Conservation (phyloP, 805 yeast species). For the Danielozyma ontarioensis region DNA sequence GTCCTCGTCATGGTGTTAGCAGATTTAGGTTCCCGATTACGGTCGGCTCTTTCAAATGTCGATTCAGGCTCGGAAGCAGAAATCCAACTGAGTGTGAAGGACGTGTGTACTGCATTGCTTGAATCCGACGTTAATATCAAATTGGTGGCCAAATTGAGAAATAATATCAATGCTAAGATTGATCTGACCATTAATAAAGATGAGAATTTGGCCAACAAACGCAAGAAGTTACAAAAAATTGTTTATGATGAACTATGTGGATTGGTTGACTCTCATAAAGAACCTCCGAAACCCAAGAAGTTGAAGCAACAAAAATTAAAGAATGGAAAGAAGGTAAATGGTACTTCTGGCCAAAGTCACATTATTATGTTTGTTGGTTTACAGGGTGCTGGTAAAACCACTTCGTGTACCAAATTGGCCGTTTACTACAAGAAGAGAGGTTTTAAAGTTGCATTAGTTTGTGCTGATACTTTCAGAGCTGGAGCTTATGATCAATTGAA, state of each 20-base stretch:
- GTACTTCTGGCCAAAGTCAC: slow-evolving; percentile 32
- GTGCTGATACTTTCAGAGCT: slow-evolving; percentile 99
- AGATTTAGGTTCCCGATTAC: slow-evolving; percentile 39
- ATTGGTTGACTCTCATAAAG: slow-evolving; percentile 68
- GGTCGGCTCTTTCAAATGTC: slow-evolving; percentile 38
- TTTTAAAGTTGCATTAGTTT: slow-evolving; percentile 89
- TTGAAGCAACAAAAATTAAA: slow-evolving; percentile 31
- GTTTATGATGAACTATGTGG: slow-evolving; percentile 89
- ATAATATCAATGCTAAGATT: slow-evolving; percentile 46
- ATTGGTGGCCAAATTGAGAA: slow-evolving; percentile 73
- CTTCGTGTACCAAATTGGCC: slow-evolving; percentile 94
- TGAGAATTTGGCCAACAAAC: slow-evolving; percentile 56
- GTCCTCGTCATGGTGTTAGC: slow-evolving; percentile 41
- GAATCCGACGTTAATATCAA: slow-evolving; percentile 93
- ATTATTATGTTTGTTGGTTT: slow-evolving; percentile 97
- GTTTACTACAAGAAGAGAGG: slow-evolving; percentile 92
- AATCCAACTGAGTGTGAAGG: slow-evolving; percentile 61
- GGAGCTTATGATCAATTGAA: slow-evolving; percentile 99
- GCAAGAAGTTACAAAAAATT: slow-evolving; percentile 82
- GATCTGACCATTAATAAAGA: slow-evolving; percentile 50
- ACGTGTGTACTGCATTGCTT: slow-evolving; percentile 81
- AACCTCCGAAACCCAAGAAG: slow-evolving; percentile 78
- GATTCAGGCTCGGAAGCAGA: slow-evolving; percentile 37
- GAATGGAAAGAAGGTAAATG: slow-evolving; percentile 16
- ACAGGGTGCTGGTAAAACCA: slow-evolving; percentile 98